phyloP scores from a whole-genome alignment of 768 basidiomycete species.

The Coprinopsis sp. region DNA sequence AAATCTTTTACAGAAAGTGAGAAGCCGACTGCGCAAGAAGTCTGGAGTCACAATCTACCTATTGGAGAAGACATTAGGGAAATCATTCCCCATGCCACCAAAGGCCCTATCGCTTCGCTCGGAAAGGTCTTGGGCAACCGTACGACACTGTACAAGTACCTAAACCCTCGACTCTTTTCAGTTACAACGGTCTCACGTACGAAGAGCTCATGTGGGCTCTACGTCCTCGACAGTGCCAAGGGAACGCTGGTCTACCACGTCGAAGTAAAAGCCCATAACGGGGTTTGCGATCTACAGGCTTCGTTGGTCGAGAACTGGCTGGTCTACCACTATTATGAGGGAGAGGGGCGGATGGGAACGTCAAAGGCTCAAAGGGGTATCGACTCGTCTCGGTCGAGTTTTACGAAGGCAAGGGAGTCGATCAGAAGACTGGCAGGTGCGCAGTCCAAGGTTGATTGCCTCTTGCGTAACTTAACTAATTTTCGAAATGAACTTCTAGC shows the following conservation, averaged over 20 bases:
- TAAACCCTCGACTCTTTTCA: slow-evolving; percentile 76
- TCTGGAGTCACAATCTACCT: slow-evolving; percentile 61
- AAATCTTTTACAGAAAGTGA: slow-evolving; percentile 38
- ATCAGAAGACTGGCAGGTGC: slow-evolving; percentile 72
- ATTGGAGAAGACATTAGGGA: slow-evolving; percentile 53
- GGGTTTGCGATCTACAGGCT: slow-evolving; percentile 63
- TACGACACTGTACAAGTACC: slow-evolving; percentile 89
- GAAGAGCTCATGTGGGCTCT: slow-evolving; percentile 50
- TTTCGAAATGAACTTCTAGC: slow-evolving; percentile 19
- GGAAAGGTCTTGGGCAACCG: slow-evolving; percentile 87
- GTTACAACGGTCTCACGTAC: slow-evolving; percentile 48
- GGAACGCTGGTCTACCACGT: slow-evolving; percentile 72
- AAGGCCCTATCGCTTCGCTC: slow-evolving; percentile 63
- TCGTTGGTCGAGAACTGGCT: slow-evolving; percentile 88
- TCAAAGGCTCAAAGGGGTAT: slow-evolving; percentile 57
- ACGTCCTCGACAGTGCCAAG: slow-evolving; percentile 75
- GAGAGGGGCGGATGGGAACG: slow-evolving; percentile 37
- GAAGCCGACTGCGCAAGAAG: slow-evolving; percentile 48
- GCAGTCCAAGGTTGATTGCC: slow-evolving; percentile 15
- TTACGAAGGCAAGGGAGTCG: slow-evolving; percentile 69
- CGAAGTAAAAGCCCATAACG: slow-evolving; percentile 37
- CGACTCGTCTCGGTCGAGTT: slow-evolving; percentile 80
- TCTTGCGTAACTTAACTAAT: background rate
- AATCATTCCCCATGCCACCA: slow-evolving; percentile 39
- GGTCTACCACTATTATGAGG: slow-evolving; percentile 81